These are phyloP conservation scores for Exophiala spinifera DNA, from an alignment of 2,329 filamentous ascomycete species.

Conservation along the genomic window DNA sequence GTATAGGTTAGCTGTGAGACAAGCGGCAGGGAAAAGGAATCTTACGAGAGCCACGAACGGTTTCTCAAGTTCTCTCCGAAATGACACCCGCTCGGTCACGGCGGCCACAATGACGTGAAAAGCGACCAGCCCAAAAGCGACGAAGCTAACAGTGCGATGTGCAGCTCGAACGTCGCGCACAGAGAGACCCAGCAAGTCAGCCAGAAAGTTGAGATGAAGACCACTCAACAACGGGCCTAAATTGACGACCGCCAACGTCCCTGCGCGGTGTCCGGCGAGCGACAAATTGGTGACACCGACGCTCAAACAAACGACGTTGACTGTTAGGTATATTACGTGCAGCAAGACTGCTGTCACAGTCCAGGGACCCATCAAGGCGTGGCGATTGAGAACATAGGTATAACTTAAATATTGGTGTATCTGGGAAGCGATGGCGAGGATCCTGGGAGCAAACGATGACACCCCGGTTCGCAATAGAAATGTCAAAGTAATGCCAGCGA, in stretches of 20 bases:
- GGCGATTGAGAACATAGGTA: conserved; percentile 1
- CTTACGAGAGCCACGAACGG: not conserved
- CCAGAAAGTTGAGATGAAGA: conserved; percentile 1
- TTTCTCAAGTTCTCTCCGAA: not conserved
- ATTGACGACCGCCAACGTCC: not conserved
- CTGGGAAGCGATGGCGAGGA: not conserved
- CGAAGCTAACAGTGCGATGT: not conserved
- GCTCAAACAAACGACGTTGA: conserved; percentile 1
- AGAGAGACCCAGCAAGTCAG: not conserved
- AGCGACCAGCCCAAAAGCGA: not conserved
- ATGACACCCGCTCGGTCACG: not conserved
- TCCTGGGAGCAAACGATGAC: not conserved
- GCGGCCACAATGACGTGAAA: conserved; percentile 1
- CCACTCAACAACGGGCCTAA: not conserved
- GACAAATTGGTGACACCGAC: not conserved
- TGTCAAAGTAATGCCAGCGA: not conserved
- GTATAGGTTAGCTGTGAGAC: not conserved
- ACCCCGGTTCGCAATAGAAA: conserved; percentile 1
- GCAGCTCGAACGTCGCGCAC: not conserved
- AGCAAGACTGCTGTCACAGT: not conserved
- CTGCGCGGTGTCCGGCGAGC: not conserved
- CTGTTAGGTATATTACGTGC: not conserved
- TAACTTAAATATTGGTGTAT: not conserved
- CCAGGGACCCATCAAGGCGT: conserved; percentile 1
- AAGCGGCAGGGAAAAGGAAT: not conserved